Evolutionary conservation across 2,329 filamentous ascomycete species (phyloP), one percentile per base, ranked within the genome.

Genomic region (Hymenoscyphus repandus): DNA sequence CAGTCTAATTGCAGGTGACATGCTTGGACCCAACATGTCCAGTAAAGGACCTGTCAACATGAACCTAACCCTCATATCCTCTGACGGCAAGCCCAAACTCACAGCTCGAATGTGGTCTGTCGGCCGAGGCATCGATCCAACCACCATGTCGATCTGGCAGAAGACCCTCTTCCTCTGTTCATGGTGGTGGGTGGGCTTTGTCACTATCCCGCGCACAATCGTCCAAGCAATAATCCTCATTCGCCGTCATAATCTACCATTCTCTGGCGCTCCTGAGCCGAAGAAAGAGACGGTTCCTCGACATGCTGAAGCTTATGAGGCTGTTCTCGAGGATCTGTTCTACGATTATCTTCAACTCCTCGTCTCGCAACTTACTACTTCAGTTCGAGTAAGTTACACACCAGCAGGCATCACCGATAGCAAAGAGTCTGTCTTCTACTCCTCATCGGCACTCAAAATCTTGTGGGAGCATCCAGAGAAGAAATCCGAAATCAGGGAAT

Each of bases 161-260:
- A 79, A 72, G 50, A 17, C 69, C 0, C 58, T 39, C 3, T 82
- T 86, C 53, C 56, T 85, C 3, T 51, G 64, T 2, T 62, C 64
- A 1, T 88, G 84, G 83, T 83, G 78, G 72, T 86, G 82, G 83
- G 77, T 86, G 9, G 82, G 81, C 1, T 73, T 88, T 27, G 69
- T 78, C 20, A 87, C 83, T 0, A 80, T 84, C 56, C 83, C 83
- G 1, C 74, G 84, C 22, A 87, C 87, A 42, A 64, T 83, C 17
- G 76, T 74, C 49, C 76, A 89, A 66, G 84, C 83, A 1, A 70
- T 63, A 2, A 69, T 66, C 12, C 70, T 88, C 5, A 83, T 79
- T 64, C 80, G 82, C 63, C 64, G 66, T 22, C 72, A 72, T 32
- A 74, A 73, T 33, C 71, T 88, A 27, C 76, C 82, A 52, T 79